These are phyloP conservation scores for Inosperma sp. DNA, from an alignment of 768 basidiomycete species.

Conservation along the genomic window DNA sequence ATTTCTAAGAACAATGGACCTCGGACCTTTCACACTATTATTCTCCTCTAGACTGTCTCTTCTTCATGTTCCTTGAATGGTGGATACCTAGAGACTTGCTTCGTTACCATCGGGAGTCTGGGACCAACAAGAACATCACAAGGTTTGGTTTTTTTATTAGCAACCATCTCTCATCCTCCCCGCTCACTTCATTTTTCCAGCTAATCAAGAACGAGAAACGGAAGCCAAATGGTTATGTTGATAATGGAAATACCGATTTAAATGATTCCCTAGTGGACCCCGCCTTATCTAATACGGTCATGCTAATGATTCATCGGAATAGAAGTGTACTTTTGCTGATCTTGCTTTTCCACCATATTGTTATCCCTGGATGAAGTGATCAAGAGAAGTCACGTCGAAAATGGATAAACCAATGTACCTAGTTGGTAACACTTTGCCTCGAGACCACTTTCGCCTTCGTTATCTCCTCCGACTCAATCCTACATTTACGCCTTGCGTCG, in stretches of 20 bases:
- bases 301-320: too few species aligned
- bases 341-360: too few species aligned
- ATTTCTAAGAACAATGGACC: conserved; percentile 59
- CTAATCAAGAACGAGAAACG: background rate
- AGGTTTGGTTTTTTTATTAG: conserved; percentile 26
- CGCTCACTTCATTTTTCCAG: background rate
- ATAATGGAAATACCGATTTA: background rate
- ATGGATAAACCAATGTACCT: too few species aligned
- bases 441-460: too few species aligned
- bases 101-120: conserved; percentile 67
- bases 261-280: background rate
- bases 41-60: conserved; percentile 84
- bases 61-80: conserved; percentile 82
- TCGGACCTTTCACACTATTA: conserved; percentile 78
- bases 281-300: background rate
- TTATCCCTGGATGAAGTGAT: too few species aligned
- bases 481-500: too few species aligned
- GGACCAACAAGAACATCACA: conserved; percentile 40
- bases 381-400: too few species aligned
- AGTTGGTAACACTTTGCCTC: too few species aligned
- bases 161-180: background rate
- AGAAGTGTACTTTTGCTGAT: too few species aligned
- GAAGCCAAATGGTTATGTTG: background rate
- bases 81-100: conserved; percentile 73
- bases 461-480: too few species aligned